A percentile compares a stretch with the other conserved stretches of the same genome.
Conservation (phyloP, 148 eudicot genomes). For the Talinum fruticosum region DNA sequence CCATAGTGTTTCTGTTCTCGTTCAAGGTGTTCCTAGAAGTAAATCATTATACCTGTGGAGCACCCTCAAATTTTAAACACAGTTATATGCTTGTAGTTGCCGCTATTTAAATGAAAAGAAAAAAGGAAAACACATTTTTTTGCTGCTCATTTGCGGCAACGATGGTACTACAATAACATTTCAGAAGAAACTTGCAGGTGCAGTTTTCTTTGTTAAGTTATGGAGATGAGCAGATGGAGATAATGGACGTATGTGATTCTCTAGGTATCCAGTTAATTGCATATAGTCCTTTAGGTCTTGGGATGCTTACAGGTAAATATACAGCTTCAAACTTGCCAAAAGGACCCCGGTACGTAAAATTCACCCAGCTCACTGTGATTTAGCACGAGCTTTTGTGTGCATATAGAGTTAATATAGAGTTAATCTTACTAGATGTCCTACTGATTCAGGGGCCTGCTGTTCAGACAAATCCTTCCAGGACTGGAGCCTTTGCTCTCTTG, state of each 20-base stretch:
- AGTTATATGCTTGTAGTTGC: not conserved
- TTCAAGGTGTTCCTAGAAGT: too few relatives aligned
- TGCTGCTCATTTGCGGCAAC: not conserved
- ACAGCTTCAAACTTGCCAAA: constrained; percentile 59
- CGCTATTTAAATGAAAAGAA: not conserved
- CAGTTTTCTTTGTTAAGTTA: constrained; percentile 83
- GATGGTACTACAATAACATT: not conserved
- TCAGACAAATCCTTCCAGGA: constrained; percentile 82
- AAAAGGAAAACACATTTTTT: not conserved
- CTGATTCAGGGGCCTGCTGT: constrained; percentile 64
- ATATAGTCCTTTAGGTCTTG: constrained; percentile 91
- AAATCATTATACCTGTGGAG: too few relatives aligned
- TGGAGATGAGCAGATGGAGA: constrained; percentile 87
- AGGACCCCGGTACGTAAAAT: constrained; percentile 65
- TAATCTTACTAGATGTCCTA: not conserved
- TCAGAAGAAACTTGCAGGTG: constrained; percentile 44
- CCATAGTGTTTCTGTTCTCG: too few relatives aligned
- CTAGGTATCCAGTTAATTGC: constrained; percentile 70
- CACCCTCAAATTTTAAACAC: not conserved
- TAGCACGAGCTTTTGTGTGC: constrained; percentile 2
- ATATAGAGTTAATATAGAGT: not conserved
- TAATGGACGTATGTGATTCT: constrained; percentile 67
- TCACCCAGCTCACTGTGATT: not conserved
- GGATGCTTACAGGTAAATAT: constrained; percentile 97
- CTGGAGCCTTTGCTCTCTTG: constrained; percentile 68